Evolutionary conservation across 306 rosid species (phyloP).

Genomic region (Hippophae tibetana): DNA sequence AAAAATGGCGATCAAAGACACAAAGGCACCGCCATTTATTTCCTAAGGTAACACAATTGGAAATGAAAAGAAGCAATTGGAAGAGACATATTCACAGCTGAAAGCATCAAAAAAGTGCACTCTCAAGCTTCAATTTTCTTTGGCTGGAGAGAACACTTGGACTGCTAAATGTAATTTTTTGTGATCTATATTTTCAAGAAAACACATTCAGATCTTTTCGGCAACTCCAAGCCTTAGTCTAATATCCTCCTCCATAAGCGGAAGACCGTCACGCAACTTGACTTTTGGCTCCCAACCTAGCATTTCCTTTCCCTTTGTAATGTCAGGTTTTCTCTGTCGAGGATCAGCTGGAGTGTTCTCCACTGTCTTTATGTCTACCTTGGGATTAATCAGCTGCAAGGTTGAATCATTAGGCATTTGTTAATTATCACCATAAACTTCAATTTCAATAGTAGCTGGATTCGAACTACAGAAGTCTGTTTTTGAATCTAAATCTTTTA

Average conservation of each 20-base stretch:
- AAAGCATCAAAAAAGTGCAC: too few species aligned
- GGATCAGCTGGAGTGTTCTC: constrained; percentile 91
- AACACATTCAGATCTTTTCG: constrained; percentile 17
- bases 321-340: constrained; percentile 73
- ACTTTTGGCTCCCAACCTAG: constrained; percentile 73
- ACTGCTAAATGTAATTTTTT: too few species aligned
- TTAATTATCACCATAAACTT: not conserved
- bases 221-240: constrained; percentile 55
- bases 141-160: too few species aligned
- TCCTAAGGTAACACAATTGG: too few species aligned
- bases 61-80: too few species aligned
- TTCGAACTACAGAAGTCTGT: too few species aligned
- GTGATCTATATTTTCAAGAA: not conserved
- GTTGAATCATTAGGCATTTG: not conserved
- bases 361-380: constrained; percentile 54
- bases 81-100: too few species aligned
- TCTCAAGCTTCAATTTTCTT: too few species aligned
- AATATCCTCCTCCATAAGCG: constrained; percentile 81
- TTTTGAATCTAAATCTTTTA: too few species aligned
- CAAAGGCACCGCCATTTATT: too few species aligned
- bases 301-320: constrained; percentile 54
- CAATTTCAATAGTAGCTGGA: too few species aligned
- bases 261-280: constrained; percentile 56
- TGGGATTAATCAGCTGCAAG: constrained; percentile 64
- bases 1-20: too few species aligned